These are phyloP conservation scores for Hemileccinum rubropunctum DNA, from an alignment of 768 basidiomycete genomes.

Conservation along the genomic window DNA sequence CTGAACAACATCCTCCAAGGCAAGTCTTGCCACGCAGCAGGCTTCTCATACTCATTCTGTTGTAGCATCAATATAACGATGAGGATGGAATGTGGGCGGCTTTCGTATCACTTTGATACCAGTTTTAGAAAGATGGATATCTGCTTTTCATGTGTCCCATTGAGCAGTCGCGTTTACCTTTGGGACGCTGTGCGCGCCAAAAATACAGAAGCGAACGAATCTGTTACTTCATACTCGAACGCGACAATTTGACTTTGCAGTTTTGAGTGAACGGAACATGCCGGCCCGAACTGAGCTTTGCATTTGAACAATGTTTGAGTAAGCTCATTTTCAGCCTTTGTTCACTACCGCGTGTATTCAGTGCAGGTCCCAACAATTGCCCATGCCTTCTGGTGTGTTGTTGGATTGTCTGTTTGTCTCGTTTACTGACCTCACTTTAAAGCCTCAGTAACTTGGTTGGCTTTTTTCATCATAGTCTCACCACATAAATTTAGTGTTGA, in stretches of 20 bases:
- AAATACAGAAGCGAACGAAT: neutral
- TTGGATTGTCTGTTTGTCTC: neutral
- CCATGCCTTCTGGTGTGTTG: slow-evolving; percentile 19
- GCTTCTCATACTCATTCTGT: slow-evolving; percentile 12
- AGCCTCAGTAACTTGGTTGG: slow-evolving; percentile 23
- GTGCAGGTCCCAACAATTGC: too few species aligned
- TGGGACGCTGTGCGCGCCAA: neutral
- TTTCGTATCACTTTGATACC: slow-evolving; percentile 3
- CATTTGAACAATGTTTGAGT: too few species aligned
- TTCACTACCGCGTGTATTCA: too few species aligned
- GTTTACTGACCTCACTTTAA: slow-evolving; percentile 1
- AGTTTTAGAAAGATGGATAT: slow-evolving; percentile 10
- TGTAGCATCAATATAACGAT: slow-evolving; percentile 26
- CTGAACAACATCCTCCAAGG: slow-evolving; percentile 86
- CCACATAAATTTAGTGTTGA: neutral
- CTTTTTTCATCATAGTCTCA: neutral
- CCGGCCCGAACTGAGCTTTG: neutral
- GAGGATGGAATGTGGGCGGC: neutral
- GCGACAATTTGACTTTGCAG: too few species aligned
- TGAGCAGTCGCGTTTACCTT: neutral
- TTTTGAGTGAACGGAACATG: neutral
- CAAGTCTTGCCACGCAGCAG: slow-evolving; percentile 37
- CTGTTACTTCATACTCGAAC: neutral
- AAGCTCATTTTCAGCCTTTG: too few species aligned
- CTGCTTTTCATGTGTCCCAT: slow-evolving; percentile 1